Evolutionary conservation across 164 flowering plant species (phyloP).

Genomic region (Umbellularia californica): DNA sequence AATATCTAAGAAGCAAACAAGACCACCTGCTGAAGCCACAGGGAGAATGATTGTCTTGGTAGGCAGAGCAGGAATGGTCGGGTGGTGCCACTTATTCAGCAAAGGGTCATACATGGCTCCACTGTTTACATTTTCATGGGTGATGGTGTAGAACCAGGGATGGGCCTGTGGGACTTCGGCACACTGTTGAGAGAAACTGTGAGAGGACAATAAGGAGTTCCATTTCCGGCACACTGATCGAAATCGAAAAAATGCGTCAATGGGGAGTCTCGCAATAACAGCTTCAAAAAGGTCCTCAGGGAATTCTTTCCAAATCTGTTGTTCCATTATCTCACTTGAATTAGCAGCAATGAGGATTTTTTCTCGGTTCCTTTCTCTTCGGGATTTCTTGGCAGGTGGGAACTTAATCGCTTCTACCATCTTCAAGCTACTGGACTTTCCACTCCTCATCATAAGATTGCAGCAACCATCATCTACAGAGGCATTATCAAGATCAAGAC

Average conservation of each 20-base stretch:
- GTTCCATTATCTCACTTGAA: slow-evolving; percentile 51
- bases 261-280: slow-evolving; percentile 85
- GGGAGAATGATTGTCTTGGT: slow-evolving; percentile 61
- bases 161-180: slow-evolving; percentile 44
- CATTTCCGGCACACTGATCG: slow-evolving; percentile 84
- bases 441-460: slow-evolving; percentile 49
- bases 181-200: slow-evolving; percentile 75
- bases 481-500: slow-evolving; percentile 40
- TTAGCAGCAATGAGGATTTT: slow-evolving; percentile 23
- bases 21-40: slow-evolving; percentile 93
- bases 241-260: slow-evolving; percentile 70
- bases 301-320: slow-evolving; percentile 80
- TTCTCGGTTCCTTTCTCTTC: slow-evolving; percentile 56
- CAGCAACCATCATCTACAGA: slow-evolving; percentile 43
- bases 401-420: slow-evolving; percentile 57
- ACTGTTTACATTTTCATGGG: slow-evolving; percentile 60
- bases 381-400: slow-evolving; percentile 61
- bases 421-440: slow-evolving; percentile 45
- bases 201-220: slow-evolving; percentile 65
- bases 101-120: slow-evolving; percentile 87
- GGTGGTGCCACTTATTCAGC: slow-evolving; percentile 80
- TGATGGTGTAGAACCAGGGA: slow-evolving; percentile 93
- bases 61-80: slow-evolving; percentile 49
- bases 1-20: slow-evolving; percentile 80
- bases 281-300: slow-evolving; percentile 94